Percentiles rank a stretch among this genome's conserved stretches.
Conservation (phyloP, 768 basidiomycete species). For the Holtermannia corniformis region DNA sequence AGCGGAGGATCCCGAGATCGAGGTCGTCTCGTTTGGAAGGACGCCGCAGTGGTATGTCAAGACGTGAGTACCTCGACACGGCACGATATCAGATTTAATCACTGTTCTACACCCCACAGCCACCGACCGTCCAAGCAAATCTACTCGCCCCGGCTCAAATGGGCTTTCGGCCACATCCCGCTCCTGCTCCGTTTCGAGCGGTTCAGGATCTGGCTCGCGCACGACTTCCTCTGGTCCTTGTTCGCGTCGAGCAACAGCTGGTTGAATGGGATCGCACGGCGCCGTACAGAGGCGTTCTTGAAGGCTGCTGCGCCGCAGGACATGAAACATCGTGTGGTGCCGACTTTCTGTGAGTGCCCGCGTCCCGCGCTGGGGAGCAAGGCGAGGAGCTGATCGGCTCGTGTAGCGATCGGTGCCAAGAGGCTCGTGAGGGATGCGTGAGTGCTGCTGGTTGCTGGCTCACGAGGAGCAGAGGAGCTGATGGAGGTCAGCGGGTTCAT, state of each 20-base stretch:
- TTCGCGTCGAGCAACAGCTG: slow-evolving; percentile 7
- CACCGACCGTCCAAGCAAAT: too few relatives aligned
- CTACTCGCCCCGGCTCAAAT: not conserved
- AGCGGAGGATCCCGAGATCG: slow-evolving; percentile 9
- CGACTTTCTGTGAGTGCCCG: slow-evolving; percentile 12
- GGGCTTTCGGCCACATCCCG: slow-evolving; percentile 1
- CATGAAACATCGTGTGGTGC: slow-evolving; percentile 6
- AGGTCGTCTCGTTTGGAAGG: slow-evolving; percentile 12
- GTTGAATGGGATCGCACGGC: slow-evolving; percentile 8
- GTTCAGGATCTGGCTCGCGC: slow-evolving; percentile 5
- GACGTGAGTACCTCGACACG: not conserved
- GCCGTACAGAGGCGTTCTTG: slow-evolving; percentile 4
- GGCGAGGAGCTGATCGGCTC: not conserved
- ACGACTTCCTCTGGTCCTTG: slow-evolving; percentile 6
- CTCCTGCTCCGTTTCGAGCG: slow-evolving; percentile 4
- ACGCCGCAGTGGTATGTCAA: slow-evolving; percentile 19
- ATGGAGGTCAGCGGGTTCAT: slow-evolving; percentile 9
- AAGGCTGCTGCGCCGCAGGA: slow-evolving; percentile 10
- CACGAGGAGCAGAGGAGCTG: too few relatives aligned
- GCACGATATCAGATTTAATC: not conserved
- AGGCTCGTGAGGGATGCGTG: slow-evolving; percentile 13
- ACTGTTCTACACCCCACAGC: not conserved
- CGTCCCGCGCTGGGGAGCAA: not conserved
- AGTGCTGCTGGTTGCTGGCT: not conserved
- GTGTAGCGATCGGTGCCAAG: slow-evolving; percentile 16